Conservation (phyloP, 1,284 basidiomycete species). For the Leucoagaricus sp. region DNA sequence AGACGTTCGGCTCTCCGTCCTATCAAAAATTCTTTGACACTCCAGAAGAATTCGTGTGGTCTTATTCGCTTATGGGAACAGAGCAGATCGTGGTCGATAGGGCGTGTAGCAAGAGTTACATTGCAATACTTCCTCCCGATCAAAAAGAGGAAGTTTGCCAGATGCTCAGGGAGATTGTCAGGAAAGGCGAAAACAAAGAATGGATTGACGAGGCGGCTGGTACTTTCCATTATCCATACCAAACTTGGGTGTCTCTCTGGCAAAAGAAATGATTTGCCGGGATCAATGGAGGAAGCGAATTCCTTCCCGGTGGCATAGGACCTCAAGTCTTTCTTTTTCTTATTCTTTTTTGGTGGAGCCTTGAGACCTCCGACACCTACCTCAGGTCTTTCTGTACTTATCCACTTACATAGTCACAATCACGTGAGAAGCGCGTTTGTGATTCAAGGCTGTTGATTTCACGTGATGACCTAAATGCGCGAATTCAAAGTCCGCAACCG, state of each 20-base stretch:
- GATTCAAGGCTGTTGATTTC: constrained; percentile 4
- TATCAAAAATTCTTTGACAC: constrained; percentile 56
- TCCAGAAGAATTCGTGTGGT: constrained; percentile 55
- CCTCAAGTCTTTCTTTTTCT: too few relatives aligned
- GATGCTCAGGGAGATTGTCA: constrained; percentile 51
- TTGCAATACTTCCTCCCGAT: constrained; percentile 55
- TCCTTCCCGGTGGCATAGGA: too few relatives aligned
- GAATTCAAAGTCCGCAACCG: constrained; percentile 26
- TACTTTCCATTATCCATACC: constrained; percentile 51
- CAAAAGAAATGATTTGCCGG: constrained; percentile 32
- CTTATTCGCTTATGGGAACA: constrained; percentile 48
- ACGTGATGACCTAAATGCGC: constrained; percentile 18
- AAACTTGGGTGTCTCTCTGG: constrained; percentile 41
- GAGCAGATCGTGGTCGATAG: constrained; percentile 57
- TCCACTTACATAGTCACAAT: too few relatives aligned
- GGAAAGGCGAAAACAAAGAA: constrained; percentile 39
- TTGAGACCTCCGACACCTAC: too few relatives aligned
- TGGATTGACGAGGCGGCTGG: constrained; percentile 48
- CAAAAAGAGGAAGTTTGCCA: constrained; percentile 51
- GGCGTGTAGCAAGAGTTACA: constrained; percentile 74
- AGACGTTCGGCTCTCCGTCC: constrained; percentile 55
- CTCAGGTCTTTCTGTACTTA: too few relatives aligned
- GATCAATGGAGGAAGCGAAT: too few relatives aligned
- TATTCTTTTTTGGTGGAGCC: too few relatives aligned
- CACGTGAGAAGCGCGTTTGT: constrained; percentile 9